These are phyloP conservation scores for Mycena capillaripes DNA, from an alignment of 768 basidiomycete species.

Conservation along the genomic window DNA sequence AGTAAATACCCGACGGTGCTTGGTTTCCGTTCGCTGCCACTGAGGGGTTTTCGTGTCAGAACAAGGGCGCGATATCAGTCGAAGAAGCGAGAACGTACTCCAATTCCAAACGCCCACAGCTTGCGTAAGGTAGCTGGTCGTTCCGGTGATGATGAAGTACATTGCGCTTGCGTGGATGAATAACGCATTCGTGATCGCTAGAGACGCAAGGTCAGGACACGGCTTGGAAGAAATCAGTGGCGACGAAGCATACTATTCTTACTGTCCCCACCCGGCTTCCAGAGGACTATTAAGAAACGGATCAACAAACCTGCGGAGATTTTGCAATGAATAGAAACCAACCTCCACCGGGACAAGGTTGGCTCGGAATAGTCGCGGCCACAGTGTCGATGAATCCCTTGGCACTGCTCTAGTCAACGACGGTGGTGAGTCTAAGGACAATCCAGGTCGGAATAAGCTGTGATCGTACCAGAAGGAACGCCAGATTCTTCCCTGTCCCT, in stretches of 20 bases:
- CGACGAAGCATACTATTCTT: constrained; percentile 11
- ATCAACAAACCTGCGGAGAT: background rate
- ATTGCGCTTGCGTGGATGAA: constrained; percentile 19
- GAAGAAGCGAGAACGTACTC: constrained; percentile 1
- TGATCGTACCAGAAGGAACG: background rate
- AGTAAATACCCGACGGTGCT: background rate
- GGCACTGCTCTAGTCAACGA: background rate
- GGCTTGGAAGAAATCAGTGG: background rate
- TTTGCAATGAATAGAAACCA: background rate
- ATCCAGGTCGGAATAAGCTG: background rate
- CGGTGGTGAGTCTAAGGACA: background rate
- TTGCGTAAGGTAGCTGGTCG: constrained; percentile 6
- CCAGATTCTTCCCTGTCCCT: background rate
- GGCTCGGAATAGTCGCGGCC: background rate
- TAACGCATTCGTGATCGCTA: constrained; percentile 17
- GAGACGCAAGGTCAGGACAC: background rate
- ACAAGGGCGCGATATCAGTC: background rate
- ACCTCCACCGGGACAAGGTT: constrained; percentile 23
- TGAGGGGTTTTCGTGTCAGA: background rate
- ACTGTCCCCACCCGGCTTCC: background rate
- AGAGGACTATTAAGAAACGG: background rate
- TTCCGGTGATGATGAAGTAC: constrained; percentile 6
- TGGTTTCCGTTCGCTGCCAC: background rate
- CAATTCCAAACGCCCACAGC: constrained; percentile 12
- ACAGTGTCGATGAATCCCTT: constrained; percentile 16